Evolutionary conservation across 306 rosid genomes (phyloP), one percentile per base, ranked within the genome.

Genomic region (Quillaja saponaria): DNA sequence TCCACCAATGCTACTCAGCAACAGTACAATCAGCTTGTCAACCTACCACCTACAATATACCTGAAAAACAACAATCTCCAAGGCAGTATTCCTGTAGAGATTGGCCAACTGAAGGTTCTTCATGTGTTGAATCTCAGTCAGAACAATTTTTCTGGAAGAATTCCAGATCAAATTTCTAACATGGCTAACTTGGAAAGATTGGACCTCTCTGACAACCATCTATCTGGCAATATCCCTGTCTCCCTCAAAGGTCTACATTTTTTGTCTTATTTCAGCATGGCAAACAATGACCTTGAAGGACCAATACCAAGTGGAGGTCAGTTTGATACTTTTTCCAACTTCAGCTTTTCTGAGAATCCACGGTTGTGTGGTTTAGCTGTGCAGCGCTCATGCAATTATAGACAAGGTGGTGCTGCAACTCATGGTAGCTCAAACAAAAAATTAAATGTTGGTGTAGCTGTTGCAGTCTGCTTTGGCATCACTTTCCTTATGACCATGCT

Each of bases 1-100:
- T 90, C 95, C 10, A 72, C 62, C 49, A 85, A 86, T 73, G 91
- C 84, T 40, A 71, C 85, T 46, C 33, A 49, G 55, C 75, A 77
- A 83, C 97, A 91, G 76, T 87, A 91, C 68, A 88, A 86, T 76
- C 96, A 84, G 71, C 86, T 88, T 64, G 80, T 91, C 19, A 76
- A 41, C 78, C 79, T 91, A 28, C 95, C 96, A 11, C 96, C 95
- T 5, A 86, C 88, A 0, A 68, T 91, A 45, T 88, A 91, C 74
- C 76, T 91, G 6, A 63, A 76, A 41, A 73, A 12, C 84, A 91
- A 88, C 76, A 60, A 58, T 62, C 81, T 91, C 61, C 79, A 64
- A 61, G 92, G 97, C 37, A 52, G 48, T 41, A 84, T 91, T 47
- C 97, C 97, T 0, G 8, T 14, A 34, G 85, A 86, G 76, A 68